These are phyloP conservation scores for Diaporthe australafricana DNA, from an alignment of 2,329 filamentous ascomycete species.

Conservation along the genomic window DNA sequence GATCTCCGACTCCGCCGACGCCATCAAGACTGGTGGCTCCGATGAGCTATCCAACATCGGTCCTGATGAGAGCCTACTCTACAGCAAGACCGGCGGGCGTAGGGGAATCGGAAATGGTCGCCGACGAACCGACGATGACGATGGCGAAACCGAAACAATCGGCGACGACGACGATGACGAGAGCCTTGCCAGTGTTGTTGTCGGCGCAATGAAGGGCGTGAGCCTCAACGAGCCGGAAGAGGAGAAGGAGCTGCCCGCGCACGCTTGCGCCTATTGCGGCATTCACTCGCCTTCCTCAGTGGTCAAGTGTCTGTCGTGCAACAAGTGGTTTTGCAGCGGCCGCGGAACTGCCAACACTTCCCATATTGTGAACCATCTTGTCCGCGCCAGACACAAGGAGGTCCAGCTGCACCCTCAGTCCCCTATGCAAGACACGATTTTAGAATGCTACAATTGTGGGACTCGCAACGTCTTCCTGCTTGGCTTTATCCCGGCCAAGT, in stretches of 20 bases:
- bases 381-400: conserved; percentile 97
- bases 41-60: conserved; percentile 80
- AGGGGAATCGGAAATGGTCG: conserved; percentile 58
- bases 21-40: conserved; percentile 87
- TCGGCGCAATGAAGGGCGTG: conserved; percentile 78
- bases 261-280: conserved; percentile 98
- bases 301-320: conserved; percentile 94
- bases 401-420: conserved; percentile 96
- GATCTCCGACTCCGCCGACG: conserved; percentile 84
- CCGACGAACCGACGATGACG: conserved; percentile 82
- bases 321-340: conserved; percentile 99
- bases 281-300: conserved; percentile 96
- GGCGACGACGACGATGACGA: conserved; percentile 82
- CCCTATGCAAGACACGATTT: conserved; percentile 91
- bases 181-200: conserved; percentile 81
- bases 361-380: conserved; percentile 98
- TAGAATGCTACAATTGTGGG: conserved; percentile 99
- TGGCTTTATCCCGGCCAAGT: conserved; percentile 98
- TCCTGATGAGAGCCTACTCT: conserved; percentile 84
- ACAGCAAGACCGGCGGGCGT: conserved; percentile 73
- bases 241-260: conserved; percentile 89
- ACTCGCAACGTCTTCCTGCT: conserved; percentile 99
- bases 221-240: conserved; percentile 74
- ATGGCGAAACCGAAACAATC: conserved; percentile 85
- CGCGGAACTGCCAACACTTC: conserved; percentile 96